phyloP scores from a whole-genome alignment of 768 basidiomycete species.

The Kwoniella sp. region DNA sequence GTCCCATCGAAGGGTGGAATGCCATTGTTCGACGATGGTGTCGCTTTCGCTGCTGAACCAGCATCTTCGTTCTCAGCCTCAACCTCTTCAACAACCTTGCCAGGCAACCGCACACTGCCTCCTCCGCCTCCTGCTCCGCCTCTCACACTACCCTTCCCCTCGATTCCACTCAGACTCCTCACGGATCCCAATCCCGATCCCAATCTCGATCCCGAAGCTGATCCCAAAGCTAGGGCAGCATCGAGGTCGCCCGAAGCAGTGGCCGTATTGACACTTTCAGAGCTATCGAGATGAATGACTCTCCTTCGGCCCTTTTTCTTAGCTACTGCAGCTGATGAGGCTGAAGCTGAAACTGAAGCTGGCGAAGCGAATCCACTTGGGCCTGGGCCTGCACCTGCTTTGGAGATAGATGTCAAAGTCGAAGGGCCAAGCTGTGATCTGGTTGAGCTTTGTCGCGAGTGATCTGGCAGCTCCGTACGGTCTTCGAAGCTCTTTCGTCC shows the following conservation, averaged over 20 bases:
- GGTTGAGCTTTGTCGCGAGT: slow-evolving; percentile 6
- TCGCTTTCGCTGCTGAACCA: not conserved
- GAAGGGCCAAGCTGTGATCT: not conserved
- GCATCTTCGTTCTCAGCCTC: not conserved
- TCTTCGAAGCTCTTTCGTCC: too few relatives aligned
- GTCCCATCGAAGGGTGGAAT: too few relatives aligned
- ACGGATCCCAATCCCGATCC: not conserved
- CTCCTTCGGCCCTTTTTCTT: slow-evolving; percentile 38
- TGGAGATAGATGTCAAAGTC: not conserved
- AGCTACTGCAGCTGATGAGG: slow-evolving; percentile 19
- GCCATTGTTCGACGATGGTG: not conserved
- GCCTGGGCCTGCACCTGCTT: not conserved
- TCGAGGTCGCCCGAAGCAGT: not conserved
- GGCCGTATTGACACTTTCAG: not conserved
- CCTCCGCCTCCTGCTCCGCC: slow-evolving; percentile 8
- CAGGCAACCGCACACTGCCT: slow-evolving; percentile 19
- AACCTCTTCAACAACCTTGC: slow-evolving; percentile 9
- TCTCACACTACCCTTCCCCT: not conserved
- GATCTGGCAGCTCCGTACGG: too few relatives aligned
- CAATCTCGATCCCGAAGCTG: not conserved
- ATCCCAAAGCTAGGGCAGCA: not conserved
- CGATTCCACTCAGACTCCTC: not conserved
- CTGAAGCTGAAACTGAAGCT: not conserved
- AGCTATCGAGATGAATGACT: slow-evolving; percentile 41
- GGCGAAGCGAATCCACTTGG: not conserved